Evolutionary conservation across 2,329 filamentous ascomycete genomes (phyloP).

Genomic region (Phoma sp.): DNA sequence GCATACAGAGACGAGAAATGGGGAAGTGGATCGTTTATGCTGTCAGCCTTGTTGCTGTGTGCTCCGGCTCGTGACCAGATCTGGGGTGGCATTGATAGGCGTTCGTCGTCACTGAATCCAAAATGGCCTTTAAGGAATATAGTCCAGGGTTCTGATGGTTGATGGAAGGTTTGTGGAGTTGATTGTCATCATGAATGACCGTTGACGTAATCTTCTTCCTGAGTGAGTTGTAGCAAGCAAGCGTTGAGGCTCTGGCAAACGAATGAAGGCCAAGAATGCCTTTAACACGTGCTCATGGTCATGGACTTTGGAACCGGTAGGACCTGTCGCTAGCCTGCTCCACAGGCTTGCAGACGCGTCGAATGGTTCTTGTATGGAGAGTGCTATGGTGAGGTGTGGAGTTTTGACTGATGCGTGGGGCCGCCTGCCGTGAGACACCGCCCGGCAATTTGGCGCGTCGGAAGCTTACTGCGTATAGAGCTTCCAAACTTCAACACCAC

Average conservation of each 20-base stretch:
- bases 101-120: neutral
- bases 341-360: neutral
- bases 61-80: neutral
- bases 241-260: neutral
- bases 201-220: neutral
- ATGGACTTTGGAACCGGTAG: neutral
- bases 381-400: slow-evolving; percentile 6
- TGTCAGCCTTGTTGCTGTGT: neutral
- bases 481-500: slow-evolving; percentile 13
- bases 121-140: neutral
- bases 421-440: slow-evolving; percentile 3
- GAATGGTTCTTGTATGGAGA: neutral
- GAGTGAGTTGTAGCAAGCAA: neutral
- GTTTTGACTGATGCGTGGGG: slow-evolving; percentile 14
- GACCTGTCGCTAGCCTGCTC: neutral
- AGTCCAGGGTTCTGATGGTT: neutral
- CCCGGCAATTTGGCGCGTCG: slow-evolving; percentile 15
- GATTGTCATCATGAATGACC: neutral
- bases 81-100: neutral
- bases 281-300: neutral
- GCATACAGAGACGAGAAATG: too few species aligned
- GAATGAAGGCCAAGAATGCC: neutral
- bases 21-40: neutral
- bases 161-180: neutral
- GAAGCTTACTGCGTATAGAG: slow-evolving; percentile 8